These are phyloP conservation scores for Irpex sp. DNA, from an alignment of 1,284 basidiomycete genomes.

Conservation along the genomic window DNA sequence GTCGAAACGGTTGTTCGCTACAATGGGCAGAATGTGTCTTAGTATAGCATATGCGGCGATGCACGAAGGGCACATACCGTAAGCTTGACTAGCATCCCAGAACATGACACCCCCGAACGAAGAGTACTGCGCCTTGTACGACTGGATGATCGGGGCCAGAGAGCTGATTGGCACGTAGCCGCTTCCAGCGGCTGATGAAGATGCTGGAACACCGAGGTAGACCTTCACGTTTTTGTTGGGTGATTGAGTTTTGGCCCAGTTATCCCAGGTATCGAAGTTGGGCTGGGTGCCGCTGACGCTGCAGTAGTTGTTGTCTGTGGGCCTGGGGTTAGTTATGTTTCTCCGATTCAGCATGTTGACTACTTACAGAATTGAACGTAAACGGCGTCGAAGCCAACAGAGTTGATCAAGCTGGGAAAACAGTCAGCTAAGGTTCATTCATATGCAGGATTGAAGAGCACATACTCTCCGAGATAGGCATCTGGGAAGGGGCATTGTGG, in stretches of 20 bases:
- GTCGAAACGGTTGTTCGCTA: constrained; percentile 53
- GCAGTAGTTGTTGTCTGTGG: constrained; percentile 57
- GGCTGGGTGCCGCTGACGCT: constrained; percentile 22
- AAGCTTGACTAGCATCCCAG: constrained; percentile 62
- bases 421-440: background rate
- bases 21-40: background rate
- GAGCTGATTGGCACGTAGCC: constrained; percentile 50
- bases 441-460: background rate
- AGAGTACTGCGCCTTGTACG: constrained; percentile 46
- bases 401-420: constrained; percentile 39
- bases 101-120: constrained; percentile 72
- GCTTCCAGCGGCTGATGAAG: constrained; percentile 42
- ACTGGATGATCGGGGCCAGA: constrained; percentile 39
- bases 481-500: constrained; percentile 71
- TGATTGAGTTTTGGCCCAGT: constrained; percentile 56
- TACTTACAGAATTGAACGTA: constrained; percentile 57
- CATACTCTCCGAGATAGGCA: constrained; percentile 42
- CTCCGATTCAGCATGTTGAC: background rate
- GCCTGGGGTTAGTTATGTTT: background rate
- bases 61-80: constrained; percentile 33
- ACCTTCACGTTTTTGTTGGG: constrained; percentile 60
- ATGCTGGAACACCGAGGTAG: constrained; percentile 59
- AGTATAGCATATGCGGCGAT: background rate
- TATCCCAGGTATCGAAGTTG: constrained; percentile 51
- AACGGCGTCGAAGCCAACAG: constrained; percentile 56